phyloP scores from a whole-genome alignment of 768 basidiomycete genomes.

The Mrakia hoshinonis region DNA sequence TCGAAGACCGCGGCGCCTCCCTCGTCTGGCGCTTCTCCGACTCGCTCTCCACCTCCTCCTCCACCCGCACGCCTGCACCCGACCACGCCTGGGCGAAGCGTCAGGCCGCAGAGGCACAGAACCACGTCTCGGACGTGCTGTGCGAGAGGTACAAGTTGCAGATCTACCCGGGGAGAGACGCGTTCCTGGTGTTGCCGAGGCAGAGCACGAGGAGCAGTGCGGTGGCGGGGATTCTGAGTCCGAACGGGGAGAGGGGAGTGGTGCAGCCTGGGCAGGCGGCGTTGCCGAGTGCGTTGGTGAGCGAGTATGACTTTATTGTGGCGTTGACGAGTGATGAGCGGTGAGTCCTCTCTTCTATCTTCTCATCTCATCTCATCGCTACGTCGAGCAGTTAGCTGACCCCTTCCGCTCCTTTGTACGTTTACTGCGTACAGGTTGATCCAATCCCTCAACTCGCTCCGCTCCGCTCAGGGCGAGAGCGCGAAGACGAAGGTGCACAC shows the following conservation, averaged over 20 bases:
- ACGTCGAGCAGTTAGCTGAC: too few relatives aligned
- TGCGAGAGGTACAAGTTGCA: constrained; percentile 30
- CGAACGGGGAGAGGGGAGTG: neutral
- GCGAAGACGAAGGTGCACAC: constrained; percentile 24
- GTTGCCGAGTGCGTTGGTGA: neutral
- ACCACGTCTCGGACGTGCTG: constrained; percentile 43
- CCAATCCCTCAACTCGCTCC: constrained; percentile 22
- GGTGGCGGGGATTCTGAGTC: constrained; percentile 23
- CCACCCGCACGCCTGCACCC: constrained; percentile 41
- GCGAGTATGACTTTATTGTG: constrained; percentile 22
- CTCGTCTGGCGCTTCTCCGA: constrained; percentile 82
- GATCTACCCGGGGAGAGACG: constrained; percentile 29
- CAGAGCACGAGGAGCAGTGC: constrained; percentile 13
- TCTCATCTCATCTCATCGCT: neutral
- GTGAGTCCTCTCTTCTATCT: neutral
- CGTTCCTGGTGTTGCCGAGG: constrained; percentile 27
- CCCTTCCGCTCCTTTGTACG: neutral
- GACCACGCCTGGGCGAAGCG: constrained; percentile 74
- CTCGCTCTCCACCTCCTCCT: neutral
- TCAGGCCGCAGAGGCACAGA: constrained; percentile 83
- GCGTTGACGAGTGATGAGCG: constrained; percentile 22
- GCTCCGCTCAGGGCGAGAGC: neutral
- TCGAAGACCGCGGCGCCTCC: constrained; percentile 74
- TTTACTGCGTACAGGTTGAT: constrained; percentile 7
- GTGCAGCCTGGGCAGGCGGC: neutral